Evolutionary conservation across 495 filamentous ascomycete species (phyloP).

Genomic region (Aspergillus nanangensis): DNA sequence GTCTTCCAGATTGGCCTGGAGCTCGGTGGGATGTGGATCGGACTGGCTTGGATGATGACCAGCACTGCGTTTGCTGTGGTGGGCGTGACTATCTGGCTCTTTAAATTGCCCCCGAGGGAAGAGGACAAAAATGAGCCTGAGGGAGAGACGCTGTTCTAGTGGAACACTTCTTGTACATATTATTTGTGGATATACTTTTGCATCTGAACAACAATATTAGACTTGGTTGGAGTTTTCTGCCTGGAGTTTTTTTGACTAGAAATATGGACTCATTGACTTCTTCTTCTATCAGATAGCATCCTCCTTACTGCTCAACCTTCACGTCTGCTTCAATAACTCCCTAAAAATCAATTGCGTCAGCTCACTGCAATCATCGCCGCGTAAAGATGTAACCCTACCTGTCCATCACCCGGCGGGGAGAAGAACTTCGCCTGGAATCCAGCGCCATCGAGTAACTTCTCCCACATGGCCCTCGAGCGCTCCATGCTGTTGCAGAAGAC

Average conservation of each 20-base stretch:
- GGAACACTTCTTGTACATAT: conserved; percentile 2
- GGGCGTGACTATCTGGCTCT: conserved; percentile 32
- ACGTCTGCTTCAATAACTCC: no score
- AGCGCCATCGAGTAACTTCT: conserved; percentile 10
- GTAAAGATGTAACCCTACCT: no score
- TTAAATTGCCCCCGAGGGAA: conserved; percentile 24
- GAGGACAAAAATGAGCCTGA: conserved; percentile 5
- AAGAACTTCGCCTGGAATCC: conserved; percentile 25
- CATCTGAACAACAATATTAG: no score
- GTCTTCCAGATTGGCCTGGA: conserved; percentile 49
- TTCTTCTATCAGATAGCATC: no score
- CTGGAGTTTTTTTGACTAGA: no score
- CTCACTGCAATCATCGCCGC: no score
- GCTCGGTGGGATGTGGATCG: conserved; percentile 47
- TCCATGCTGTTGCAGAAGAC: conserved; percentile 17
- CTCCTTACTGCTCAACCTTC: no score
- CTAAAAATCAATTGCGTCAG: no score
- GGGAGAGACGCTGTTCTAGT: background rate
- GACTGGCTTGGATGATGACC: conserved; percentile 52
- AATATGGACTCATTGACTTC: no score
- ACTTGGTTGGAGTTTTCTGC: no score
- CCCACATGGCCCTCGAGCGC: conserved; percentile 18
- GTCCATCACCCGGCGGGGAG: conserved; percentile 15
- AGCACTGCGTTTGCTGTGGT: conserved; percentile 37
- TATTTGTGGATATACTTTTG: no score